Conservation (phyloP, 352 stramenopile genomes). For the Phytophthora vignae region DNA sequence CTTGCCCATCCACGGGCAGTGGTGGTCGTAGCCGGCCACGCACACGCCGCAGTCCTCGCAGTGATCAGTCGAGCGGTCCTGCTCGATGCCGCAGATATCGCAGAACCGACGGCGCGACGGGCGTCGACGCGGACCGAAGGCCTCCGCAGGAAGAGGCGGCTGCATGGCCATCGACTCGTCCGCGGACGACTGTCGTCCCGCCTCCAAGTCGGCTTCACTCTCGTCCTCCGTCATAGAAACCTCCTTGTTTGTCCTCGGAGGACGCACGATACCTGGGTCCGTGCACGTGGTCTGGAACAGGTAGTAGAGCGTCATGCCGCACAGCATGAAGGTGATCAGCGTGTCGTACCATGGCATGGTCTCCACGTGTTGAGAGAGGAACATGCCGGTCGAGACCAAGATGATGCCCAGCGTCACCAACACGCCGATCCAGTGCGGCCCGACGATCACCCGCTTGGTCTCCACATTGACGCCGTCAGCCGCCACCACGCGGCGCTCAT, state of each 20-base stretch:
- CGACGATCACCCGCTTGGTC: conserved; percentile 61
- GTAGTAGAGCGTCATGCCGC: conserved; percentile 67
- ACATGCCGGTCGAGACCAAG: conserved; percentile 62
- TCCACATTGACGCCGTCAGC: conserved; percentile 34
- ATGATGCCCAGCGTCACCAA: conserved; percentile 73
- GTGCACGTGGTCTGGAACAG: conserved; percentile 76
- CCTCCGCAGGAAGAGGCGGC: conserved; percentile 3
- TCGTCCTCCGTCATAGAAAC: conserved; percentile 25
- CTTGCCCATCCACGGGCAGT: conserved; percentile 96
- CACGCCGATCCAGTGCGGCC: conserved; percentile 85
- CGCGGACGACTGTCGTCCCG: conserved; percentile 3
- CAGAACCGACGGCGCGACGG: conserved; percentile 52
- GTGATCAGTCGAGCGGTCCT: conserved; percentile 79
- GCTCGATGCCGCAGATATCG: conserved; percentile 74
- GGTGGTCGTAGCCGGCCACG: conserved; percentile 89
- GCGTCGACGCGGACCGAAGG: conserved; percentile 12
- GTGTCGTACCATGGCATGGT: conserved; percentile 66
- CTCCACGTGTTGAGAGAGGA: conserved; percentile 66
- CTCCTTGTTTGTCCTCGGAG: conserved; percentile 15
- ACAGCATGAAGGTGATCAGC: conserved; percentile 65
- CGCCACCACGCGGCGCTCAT: conserved; percentile 44
- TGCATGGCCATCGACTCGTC: conserved; percentile 13
- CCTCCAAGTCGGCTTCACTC: conserved; percentile 35
- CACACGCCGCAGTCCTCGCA: conserved; percentile 95
- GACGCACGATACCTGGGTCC: conserved; percentile 74